Percentiles rank a stretch among this genome's conserved stretches.
Conservation (phyloP, 352 stramenopile species). For the Peronospora farinosa region DNA sequence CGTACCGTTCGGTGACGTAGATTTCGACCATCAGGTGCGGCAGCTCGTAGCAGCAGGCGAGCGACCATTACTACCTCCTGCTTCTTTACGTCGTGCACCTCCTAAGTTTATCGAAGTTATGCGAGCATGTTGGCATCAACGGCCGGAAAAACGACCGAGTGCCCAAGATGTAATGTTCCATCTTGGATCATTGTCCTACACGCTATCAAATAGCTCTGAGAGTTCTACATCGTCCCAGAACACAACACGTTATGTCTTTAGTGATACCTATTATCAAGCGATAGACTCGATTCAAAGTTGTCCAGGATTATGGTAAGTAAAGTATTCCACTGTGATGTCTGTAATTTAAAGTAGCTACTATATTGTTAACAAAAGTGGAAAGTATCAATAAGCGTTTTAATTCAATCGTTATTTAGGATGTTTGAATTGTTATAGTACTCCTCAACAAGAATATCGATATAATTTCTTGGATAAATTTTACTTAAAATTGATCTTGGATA, state of each 20-base stretch:
- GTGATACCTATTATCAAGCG: conserved; percentile 66
- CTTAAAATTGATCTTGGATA: not conserved
- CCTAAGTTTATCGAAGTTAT: conserved; percentile 64
- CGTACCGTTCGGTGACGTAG: conserved; percentile 54
- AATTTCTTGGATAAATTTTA: not conserved
- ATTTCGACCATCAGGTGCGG: conserved; percentile 66
- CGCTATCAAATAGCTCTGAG: conserved; percentile 33
- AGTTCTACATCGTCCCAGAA: conserved; percentile 29
- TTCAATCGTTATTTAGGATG: too few species aligned
- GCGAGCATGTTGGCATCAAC: conserved; percentile 54
- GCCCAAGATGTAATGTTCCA: conserved; percentile 66
- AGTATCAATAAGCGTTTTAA: too few species aligned
- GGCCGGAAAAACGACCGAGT: conserved; percentile 38
- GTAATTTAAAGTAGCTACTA: conserved; percentile 8
- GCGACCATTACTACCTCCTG: conserved; percentile 42
- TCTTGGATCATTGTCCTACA: conserved; percentile 55
- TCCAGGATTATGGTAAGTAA: conserved; percentile 23
- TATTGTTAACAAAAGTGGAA: too few species aligned
- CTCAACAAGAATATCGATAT: too few species aligned
- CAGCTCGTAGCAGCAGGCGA: conserved; percentile 49
- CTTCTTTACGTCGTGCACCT: conserved; percentile 42
- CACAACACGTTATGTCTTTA: conserved; percentile 51
- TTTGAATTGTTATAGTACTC: too few species aligned
- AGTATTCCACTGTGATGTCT: conserved; percentile 4
- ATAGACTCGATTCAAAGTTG: conserved; percentile 60